These are phyloP conservation scores for Quercus phellos DNA, from an alignment of 331 rosid genomes.

Conservation along the genomic window DNA sequence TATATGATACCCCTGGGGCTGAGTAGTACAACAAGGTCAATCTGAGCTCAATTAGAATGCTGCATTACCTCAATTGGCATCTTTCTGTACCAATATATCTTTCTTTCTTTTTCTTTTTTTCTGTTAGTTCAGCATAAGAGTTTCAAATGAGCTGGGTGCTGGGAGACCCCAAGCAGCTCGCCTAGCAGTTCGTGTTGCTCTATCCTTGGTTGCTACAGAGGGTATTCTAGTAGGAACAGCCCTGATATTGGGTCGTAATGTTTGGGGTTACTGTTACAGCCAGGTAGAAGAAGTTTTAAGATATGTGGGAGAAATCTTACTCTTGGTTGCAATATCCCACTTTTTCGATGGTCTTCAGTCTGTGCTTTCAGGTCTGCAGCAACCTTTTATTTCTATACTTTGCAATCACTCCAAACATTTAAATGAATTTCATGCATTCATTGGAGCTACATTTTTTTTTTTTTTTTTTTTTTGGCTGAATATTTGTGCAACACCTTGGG, in stretches of 20 bases:
- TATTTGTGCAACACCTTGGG: neutral
- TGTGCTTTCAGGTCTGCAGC: slow-evolving; percentile 31
- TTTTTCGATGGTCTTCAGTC: slow-evolving; percentile 40
- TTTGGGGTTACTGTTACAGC: slow-evolving; percentile 46
- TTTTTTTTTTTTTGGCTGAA: no score
- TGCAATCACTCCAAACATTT: neutral
- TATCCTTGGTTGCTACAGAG: slow-evolving; percentile 30
- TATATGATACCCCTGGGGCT: slow-evolving; percentile 51
- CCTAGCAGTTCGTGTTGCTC: slow-evolving; percentile 16
- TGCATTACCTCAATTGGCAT: neutral
- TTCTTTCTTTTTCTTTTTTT: neutral
- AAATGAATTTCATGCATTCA: neutral
- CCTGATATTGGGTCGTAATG: slow-evolving; percentile 26
- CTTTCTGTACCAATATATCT: neutral
- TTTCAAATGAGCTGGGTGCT: slow-evolving; percentile 41
- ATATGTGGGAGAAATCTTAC: slow-evolving; percentile 35
- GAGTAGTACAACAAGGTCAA: slow-evolving; percentile 36
- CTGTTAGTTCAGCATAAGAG: slow-evolving; percentile 25
- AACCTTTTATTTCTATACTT: no score
- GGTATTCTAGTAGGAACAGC: slow-evolving; percentile 16
- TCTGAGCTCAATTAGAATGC: neutral
- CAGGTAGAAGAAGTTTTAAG: slow-evolving; percentile 24
- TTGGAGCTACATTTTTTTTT: no score
- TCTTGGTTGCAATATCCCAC: slow-evolving; percentile 33
- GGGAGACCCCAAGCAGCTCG: slow-evolving; percentile 28